Base-by-base conservation (phyloP, 176 grass and related monocot species). In the Melocanna baccifera region DNA sequence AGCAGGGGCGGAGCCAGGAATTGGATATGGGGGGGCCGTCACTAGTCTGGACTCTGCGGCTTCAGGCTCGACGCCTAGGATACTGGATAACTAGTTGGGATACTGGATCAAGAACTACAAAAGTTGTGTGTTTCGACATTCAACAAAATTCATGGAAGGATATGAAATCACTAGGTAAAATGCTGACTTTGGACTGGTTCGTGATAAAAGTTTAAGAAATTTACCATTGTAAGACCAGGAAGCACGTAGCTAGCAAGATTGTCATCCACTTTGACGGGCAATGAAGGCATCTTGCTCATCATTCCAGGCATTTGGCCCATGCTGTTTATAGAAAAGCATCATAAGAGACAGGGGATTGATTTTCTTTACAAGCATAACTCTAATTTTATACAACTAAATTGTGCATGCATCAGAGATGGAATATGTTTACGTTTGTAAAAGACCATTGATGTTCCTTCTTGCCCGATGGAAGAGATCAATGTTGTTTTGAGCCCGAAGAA, bases 231-330 rank as follows among this genome's bases (percentile, higher is more conserved):
- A 83, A 64, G 78, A 67, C 91, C 81, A 66, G 86, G 81, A 25
- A 92, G 66, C 53, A 96, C 68, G 50, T 83, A 88, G 83, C 51
- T 80, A 20, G 93, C 83, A 81, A 92, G 91, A 50, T 76, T 87
- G 36, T 96, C 97, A 53, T 99, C 50, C 28, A 92, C 45, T 79
- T 78, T 67, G 52, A 94, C 86, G 0, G 75, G 53, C 50, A 99
- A 76, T 19, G 78, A 67, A 76, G 93, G 97, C 97, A 99, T 96
- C 77, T 75, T 80, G 43, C 81, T 88, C 88, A 81, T 92, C 63
- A 78, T 88, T 71, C 90, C 91, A 82, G 93, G 90, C 86, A 91
- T 91, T 77, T 87, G 91, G 59, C 34, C 89, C 84, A 94, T 96
- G 67, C 97, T 99, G 87, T 85, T 84, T 41, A 84, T 18, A 85